Base-by-base conservation (phyloP, 108 stramenopile genomes). In the Stephanodiscus minutulus region DNA sequence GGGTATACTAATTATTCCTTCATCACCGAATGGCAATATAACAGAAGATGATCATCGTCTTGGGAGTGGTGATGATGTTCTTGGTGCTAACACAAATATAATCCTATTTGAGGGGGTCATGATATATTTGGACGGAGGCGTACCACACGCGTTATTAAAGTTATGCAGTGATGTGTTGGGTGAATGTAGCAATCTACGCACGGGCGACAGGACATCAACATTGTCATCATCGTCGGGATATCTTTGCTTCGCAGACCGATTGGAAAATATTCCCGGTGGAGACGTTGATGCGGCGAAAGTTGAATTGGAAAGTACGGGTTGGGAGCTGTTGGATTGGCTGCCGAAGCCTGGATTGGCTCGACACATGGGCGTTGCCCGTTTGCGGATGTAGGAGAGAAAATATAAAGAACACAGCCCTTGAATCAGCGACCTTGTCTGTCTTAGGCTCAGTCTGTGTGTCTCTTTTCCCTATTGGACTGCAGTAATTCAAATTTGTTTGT, bases 61-160 rank as follows among this genome's bases (percentile, higher is more conserved):
- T 8, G 39, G 7, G 3, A 7, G 39, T 9, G 27, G 35, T 17
- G 59, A 85, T 33, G 22, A 13, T n/a, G 41, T 31, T 5, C 17
- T 57, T 1, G 81, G 37, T 17, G 25, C 47, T 15, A 79, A 76
- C 77, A 76, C 79, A 21, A 88, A 82, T 13, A 80, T 92, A 63
- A 72, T 89, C 60, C 21, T 92, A 9, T 84, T 88, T 63, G 91
- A 92, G 66, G 91, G 87, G 2, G 91, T 92, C 39, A 82, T 92
- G 82, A 92, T 92, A 46, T 92, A 87, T 73, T 74, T 92, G 20
- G 72, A 92, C 59, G 77, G 83, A 20, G 88, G 84, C 22, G 49
- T 87, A 35, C 91, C 88, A 0, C 76, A 73, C 63, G 46, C 75
- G 1, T 55, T 91, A 20, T 73, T 91, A 36, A 15, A 68, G 37